These are phyloP conservation scores for Saxispiralis lemnorum DNA, from an alignment of 495 filamentous ascomycete species.

Conservation along the genomic window DNA sequence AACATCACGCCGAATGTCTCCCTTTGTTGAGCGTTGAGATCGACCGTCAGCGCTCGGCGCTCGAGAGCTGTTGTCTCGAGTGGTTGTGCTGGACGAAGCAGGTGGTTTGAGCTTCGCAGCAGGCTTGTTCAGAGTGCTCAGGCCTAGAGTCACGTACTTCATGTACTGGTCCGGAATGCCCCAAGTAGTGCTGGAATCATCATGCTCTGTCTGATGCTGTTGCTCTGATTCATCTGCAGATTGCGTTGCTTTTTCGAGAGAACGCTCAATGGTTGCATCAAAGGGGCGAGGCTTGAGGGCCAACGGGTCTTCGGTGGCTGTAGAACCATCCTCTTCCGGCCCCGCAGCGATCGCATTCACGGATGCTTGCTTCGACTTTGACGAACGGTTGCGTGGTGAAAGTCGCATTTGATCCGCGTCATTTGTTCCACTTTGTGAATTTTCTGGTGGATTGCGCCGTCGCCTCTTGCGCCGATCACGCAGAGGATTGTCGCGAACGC, in stretches of 20 bases:
- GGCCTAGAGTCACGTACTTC: constrained; percentile 36
- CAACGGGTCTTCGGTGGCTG: background rate
- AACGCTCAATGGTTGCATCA: constrained; percentile 1
- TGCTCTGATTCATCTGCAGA: constrained; percentile 17
- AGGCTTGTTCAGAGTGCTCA: constrained; percentile 10
- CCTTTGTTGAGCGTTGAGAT: background rate
- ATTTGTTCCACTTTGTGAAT: background rate
- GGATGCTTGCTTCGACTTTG: background rate
- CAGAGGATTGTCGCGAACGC: constrained; percentile 54
- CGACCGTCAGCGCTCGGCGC: background rate
- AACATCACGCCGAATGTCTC: background rate
- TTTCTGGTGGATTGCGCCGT: constrained; percentile 6
- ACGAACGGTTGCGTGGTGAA: no score
- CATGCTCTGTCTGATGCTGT: constrained; percentile 1
- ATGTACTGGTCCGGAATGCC: constrained; percentile 30
- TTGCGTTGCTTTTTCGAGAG: background rate
- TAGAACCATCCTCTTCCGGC: background rate
- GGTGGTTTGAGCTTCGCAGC: constrained; percentile 3
- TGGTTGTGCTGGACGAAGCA: background rate
- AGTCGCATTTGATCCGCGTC: no score
- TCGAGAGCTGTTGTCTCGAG: background rate
- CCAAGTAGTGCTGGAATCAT: constrained; percentile 27
- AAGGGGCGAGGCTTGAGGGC: constrained; percentile 6
- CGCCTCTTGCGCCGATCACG: constrained; percentile 27
- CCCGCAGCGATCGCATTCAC: background rate